Evolutionary conservation across 176 grass and related monocot species (phyloP).

Genomic region (Musa beccarii): DNA sequence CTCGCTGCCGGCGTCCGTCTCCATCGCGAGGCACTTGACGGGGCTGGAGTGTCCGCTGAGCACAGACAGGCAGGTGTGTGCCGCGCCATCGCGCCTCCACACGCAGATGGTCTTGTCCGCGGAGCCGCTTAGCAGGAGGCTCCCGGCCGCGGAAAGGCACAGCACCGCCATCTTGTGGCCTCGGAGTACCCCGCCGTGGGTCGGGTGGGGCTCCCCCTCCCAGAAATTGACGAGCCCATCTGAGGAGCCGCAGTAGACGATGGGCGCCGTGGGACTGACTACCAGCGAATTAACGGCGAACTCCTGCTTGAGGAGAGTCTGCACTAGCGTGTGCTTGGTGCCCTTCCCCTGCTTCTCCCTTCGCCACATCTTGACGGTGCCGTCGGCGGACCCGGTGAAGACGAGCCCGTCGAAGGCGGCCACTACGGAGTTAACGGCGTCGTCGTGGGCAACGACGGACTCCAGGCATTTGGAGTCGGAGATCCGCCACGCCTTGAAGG

Average conservation of each 20-base stretch:
- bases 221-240: too few relatives aligned
- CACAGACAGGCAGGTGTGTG: not conserved
- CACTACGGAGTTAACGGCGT: conserved; percentile 79
- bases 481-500: conserved; percentile 97
- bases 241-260: too few relatives aligned
- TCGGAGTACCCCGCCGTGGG: not conserved
- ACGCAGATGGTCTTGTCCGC: conserved; percentile 1
- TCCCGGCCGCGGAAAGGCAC: not conserved
- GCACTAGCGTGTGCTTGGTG: conserved; percentile 30
- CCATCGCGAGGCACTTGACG: not conserved
- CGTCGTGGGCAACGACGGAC: conserved; percentile 88
- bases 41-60: conserved; percentile 2
- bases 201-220: not conserved
- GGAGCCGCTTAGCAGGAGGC: conserved; percentile 1
- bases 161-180: conserved; percentile 4
- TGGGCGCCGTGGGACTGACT: too few relatives aligned
- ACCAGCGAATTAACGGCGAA: not conserved
- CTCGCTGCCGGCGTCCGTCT: not conserved
- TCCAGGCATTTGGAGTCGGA: conserved; percentile 87
- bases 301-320: conserved; percentile 85
- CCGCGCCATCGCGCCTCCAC: not conserved
- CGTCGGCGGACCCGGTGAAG: conserved; percentile 17
- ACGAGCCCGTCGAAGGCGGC: conserved; percentile 19
- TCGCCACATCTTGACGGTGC: conserved; percentile 21
- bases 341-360: not conserved